These are phyloP conservation scores for sunflower (Helianthus annuus) DNA, from an alignment of 129 eudicot genomes.

Conservation along the genomic window DNA sequence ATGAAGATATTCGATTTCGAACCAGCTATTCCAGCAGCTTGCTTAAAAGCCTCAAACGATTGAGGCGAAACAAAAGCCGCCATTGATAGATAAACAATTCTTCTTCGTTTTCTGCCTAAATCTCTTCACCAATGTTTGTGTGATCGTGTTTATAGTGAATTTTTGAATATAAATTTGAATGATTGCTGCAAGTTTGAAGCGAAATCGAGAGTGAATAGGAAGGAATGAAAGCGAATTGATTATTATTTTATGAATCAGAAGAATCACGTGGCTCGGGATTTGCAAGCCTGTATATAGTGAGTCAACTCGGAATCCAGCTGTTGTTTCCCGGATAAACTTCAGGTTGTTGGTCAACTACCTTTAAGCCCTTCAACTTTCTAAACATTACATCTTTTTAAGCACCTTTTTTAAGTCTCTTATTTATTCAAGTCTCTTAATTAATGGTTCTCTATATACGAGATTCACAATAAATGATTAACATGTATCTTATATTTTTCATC, in stretches of 20 bases:
- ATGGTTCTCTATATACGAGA: too few relatives aligned
- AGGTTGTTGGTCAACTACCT: not conserved
- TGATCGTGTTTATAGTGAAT: not conserved
- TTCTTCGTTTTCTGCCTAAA: not conserved
- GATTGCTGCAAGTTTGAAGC: not conserved
- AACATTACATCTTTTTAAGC: not conserved
- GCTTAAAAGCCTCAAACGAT: slow-evolving; percentile 42
- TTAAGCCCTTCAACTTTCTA: slow-evolving; percentile 19
- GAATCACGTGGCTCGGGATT: slow-evolving; percentile 1
- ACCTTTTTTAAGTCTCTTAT: not conserved
- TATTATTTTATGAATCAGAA: slow-evolving; percentile 5
- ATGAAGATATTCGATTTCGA: not conserved
- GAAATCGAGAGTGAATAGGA: not conserved
- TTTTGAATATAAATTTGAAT: not conserved
- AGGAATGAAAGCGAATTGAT: not conserved
- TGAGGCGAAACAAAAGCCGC: slow-evolving; percentile 42
- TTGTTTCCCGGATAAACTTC: not conserved
- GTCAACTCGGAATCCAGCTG: slow-evolving; percentile 42
- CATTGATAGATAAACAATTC: slow-evolving; percentile 24
- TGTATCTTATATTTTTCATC: too few relatives aligned
- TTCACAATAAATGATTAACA: too few relatives aligned
- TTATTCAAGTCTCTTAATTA: too few relatives aligned
- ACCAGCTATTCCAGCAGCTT: slow-evolving; percentile 92
- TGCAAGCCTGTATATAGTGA: not conserved
- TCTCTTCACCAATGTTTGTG: not conserved